phyloP scores from a whole-genome alignment of 495 filamentous ascomycete species.

The Podospora fimiseda region DNA sequence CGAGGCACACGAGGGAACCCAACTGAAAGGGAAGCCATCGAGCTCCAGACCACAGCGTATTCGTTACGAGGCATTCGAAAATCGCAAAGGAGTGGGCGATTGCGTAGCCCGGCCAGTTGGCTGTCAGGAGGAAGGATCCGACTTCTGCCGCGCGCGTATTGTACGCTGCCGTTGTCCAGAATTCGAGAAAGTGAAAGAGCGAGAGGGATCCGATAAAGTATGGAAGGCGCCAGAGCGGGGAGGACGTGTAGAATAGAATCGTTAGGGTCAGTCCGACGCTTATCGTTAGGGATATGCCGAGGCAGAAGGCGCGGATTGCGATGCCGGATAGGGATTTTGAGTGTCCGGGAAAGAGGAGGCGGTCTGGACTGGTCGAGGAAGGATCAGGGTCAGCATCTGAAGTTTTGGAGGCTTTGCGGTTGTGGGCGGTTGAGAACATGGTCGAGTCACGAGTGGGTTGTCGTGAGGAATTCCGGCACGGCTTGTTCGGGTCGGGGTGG shows the following conservation, averaged over 20 bases:
- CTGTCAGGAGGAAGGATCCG: slow-evolving; percentile 73
- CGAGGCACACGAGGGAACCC: slow-evolving; percentile 30
- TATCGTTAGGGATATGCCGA: slow-evolving; percentile 43
- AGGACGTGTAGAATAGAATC: slow-evolving; percentile 31
- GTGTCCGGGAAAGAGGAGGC: slow-evolving; percentile 47
- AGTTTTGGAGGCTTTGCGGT: slow-evolving; percentile 8
- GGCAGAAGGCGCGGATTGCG: slow-evolving; percentile 56
- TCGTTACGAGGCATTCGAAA: slow-evolving; percentile 60
- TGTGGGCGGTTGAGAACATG: background rate
- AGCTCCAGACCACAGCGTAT: slow-evolving; percentile 51
- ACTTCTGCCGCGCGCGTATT: slow-evolving; percentile 69
- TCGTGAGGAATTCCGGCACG: background rate
- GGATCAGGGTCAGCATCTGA: slow-evolving; percentile 29
- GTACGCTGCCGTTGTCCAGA: slow-evolving; percentile 75
- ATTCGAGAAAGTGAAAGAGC: slow-evolving; percentile 94
- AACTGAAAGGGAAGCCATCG: slow-evolving; percentile 29
- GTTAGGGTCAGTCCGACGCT: slow-evolving; percentile 36
- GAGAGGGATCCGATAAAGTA: slow-evolving; percentile 73
- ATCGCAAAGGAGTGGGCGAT: slow-evolving; percentile 70
- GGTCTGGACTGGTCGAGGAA: slow-evolving; percentile 23
- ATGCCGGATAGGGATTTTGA: slow-evolving; percentile 72
- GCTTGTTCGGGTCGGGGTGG: too few relatives aligned
- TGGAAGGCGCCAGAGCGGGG: slow-evolving; percentile 70
- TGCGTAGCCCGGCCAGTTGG: slow-evolving; percentile 80
- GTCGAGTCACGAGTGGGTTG: background rate